These are phyloP conservation scores for Furcasterigmium furcatum DNA, from an alignment of 2,329 filamentous ascomycete species.

Conservation along the genomic window DNA sequence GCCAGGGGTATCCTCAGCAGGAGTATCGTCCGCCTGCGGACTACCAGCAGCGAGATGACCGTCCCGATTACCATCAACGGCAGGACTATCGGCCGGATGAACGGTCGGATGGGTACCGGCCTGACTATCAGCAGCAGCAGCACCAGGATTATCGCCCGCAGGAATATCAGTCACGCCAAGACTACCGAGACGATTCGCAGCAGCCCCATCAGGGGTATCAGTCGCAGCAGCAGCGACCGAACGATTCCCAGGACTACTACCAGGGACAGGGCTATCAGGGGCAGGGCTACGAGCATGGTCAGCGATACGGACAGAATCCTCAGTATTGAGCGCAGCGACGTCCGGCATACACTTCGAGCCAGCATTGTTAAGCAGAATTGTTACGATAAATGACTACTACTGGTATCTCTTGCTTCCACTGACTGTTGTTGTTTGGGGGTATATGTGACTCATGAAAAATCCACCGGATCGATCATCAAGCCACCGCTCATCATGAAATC, in stretches of 20 bases:
- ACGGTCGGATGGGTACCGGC: background rate
- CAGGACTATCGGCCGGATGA: background rate
- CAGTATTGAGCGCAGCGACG: conserved; percentile 16
- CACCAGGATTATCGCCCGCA: conserved; percentile 4
- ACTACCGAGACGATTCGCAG: conserved; percentile 11
- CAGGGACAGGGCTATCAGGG: conserved; percentile 13
- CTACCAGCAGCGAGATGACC: conserved; percentile 7
- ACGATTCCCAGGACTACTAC: conserved; percentile 13
- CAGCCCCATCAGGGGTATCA: conserved; percentile 14
- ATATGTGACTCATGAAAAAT: no score
- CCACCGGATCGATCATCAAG: no score
- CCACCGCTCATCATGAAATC: no score
- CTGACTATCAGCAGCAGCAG: conserved; percentile 7
- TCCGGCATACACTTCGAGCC: no score
- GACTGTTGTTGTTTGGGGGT: no score
- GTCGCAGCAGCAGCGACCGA: background rate
- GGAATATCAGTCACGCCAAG: conserved; percentile 16
- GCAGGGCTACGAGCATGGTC: conserved; percentile 13
- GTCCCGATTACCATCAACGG: background rate
- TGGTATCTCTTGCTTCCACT: no score
- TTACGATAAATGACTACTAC: no score
- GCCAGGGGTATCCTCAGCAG: conserved; percentile 17
- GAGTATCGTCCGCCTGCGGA: conserved; percentile 15
- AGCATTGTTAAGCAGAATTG: no score
- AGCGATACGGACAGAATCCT: conserved; percentile 22